Evolutionary conservation across 2,329 filamentous ascomycete genomes (phyloP), one percentile per base, ranked within the genome.

Genomic region (Cladophialophora chaetospira): DNA sequence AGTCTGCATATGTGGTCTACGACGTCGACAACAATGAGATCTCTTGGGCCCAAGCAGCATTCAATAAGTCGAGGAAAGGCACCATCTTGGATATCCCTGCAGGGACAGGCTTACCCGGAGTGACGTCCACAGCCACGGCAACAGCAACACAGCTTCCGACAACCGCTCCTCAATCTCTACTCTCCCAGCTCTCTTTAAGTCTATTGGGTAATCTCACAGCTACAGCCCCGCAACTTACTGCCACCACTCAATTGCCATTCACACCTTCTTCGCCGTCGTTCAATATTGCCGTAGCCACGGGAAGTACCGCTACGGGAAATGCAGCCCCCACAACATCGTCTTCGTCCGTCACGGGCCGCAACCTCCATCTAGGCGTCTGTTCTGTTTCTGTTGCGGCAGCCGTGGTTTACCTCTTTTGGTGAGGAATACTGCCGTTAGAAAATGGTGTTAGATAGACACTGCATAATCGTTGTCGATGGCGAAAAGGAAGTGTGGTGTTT

Each of bases 1-100:
- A 88, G 42, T 87, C 84, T 28, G 87, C 88, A 0, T 91, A 91
- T 64, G 80, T 89, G 10, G 87, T 91, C 10, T 91, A 88, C 68
- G 87, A 91, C 68, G 75, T 90, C 25, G 82, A 77, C 23, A 88
- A 88, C 69, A 85, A 89, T 69, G 78, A 88, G 72, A 85, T 91
- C 63, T 85, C 84, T 1, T 72, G 91, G 23, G 88, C 87, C 1
- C 83, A 87, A 64, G 84, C 48, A 13, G 48, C 19, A 5, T 51
- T 28, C 42, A 25, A 44, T 13, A n/a, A 28, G 13, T n/a, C 8
- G n/a, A 23, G 42, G 5, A 28, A 28, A 10, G 23, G 42, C 19
- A 28, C 11, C 1, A 25, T 28, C 23, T 13, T n/a, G 23, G 23
- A 44, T 13, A 44, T 44, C 15, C 42, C 42, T 25, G 19, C 42